Base-by-base conservation (phyloP, 192 early-diverging fungal species). In the Coemansia sp. region DNA sequence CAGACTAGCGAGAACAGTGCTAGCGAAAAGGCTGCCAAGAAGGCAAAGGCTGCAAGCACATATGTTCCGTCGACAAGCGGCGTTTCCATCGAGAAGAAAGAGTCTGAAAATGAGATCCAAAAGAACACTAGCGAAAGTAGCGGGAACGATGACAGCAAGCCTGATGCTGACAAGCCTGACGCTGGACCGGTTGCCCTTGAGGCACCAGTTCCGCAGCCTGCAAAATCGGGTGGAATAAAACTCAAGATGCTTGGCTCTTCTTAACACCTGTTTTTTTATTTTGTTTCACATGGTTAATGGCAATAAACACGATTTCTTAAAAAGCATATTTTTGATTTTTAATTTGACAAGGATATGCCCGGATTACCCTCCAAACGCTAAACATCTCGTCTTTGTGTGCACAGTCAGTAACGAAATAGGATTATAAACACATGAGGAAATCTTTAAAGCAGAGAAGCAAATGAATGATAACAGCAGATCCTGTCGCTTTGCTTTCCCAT, bases 61-160 rank as follows among this genome's bases (percentile, higher is more conserved):
- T 45, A 32, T 22, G 79, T 73, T 63, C 79, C 79, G 4, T 82
- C 79, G 25, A 82, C 73, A 4, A 82, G 73, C 42, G 79, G 79
- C 1, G 64, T 72, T 40, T 38, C 64, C 28, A 63, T 56, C 30
- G 60, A 69, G 17, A 16, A 52, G 0, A 28, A 61, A 7, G 51
- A 49, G 16, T 61, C 71, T 4, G 25, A 30, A 16, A n/a, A 28
- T 58, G 63, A 28, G 17, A 18, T 49, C 8, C 38, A n/a, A 10
- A 11, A 25, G 1, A 36, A 48, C 33, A 57, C 34, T 0, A 40
- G 8, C 14, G 42, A 36, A n/a, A 52, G 33, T 12, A 25, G 33
- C 4, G 32, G 12, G 11, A 36, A 28, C 5, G 28, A 36, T 28
- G 45, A 67, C n/a, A 55, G 32, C 29, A 57, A 20, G 45, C 40